phyloP scores from a whole-genome alignment of 2,329 filamentous ascomycete species.

The Ophiostoma sp. region DNA sequence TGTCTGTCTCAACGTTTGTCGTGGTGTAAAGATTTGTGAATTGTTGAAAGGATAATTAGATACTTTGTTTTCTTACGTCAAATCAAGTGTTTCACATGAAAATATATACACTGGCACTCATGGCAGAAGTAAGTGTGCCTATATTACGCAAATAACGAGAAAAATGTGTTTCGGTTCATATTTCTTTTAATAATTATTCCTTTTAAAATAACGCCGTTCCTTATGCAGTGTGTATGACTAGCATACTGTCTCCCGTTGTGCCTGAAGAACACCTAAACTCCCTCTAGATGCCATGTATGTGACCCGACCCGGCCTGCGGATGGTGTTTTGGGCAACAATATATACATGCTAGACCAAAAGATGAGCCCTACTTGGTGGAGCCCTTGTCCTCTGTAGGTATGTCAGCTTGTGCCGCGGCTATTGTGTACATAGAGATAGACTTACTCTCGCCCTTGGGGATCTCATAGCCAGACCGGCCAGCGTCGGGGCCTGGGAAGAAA shows the following conservation, averaged over 20 bases:
- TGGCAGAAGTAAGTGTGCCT: no score
- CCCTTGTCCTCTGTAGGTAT: conserved; percentile 18
- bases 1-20: no score
- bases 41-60: no score
- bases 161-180: no score
- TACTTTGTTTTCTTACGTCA: no score
- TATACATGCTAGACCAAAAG: background rate
- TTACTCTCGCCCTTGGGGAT: conserved; percentile 24
- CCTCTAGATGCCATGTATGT: background rate
- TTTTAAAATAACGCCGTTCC: background rate
- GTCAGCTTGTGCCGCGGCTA: background rate
- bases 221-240: background rate
- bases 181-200: background rate
- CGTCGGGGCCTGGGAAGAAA: conserved; percentile 9
- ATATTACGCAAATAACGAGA: no score
- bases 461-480: conserved; percentile 23
- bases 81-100: no score
- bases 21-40: no score
- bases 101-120: no score
- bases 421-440: background rate
- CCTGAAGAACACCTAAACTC: background rate
- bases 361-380: conserved; percentile 9
- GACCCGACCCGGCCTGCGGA: background rate
- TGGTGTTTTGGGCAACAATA: background rate
- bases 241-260: background rate